Evolutionary conservation across 2,329 filamentous ascomycete species (phyloP).

Genomic region (Neonectria sp.): DNA sequence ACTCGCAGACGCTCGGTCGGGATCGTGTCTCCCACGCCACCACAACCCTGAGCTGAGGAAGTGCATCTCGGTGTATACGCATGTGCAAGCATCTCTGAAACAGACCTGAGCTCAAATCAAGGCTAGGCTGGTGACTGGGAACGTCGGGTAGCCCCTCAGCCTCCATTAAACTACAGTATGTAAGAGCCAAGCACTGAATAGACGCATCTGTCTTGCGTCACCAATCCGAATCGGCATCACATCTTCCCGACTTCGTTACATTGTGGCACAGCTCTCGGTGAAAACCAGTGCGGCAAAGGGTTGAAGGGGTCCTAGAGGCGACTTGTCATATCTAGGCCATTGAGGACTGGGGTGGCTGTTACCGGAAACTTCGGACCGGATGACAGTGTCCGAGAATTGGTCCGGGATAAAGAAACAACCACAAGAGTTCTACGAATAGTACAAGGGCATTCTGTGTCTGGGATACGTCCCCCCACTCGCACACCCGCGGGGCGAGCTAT

Average conservation of each 20-base stretch:
- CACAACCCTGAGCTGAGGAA: not conserved
- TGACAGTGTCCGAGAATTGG: not conserved
- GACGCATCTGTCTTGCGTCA: not conserved
- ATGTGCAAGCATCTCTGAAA: not conserved
- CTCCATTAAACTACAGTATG: not conserved
- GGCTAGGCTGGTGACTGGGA: not conserved
- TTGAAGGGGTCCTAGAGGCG: not conserved
- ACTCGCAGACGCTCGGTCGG: conserved; percentile 11
- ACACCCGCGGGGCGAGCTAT: not conserved
- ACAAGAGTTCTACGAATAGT: not conserved
- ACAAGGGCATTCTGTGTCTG: not conserved
- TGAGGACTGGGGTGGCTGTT: not conserved
- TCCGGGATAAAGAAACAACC: not conserved
- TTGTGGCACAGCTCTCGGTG: not conserved
- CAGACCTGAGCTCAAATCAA: not conserved
- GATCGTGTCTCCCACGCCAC: not conserved
- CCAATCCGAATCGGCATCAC: too few species aligned
- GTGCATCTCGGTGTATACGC: not conserved
- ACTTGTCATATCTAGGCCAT: conserved; percentile 9
- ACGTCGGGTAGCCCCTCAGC: not conserved
- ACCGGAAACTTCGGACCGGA: not conserved
- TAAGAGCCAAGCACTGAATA: not conserved
- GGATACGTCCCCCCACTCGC: not conserved
- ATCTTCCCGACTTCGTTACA: not conserved
- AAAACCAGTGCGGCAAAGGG: not conserved